Percentiles rank a stretch among this genome's conserved stretches.
These are phyloP conservation scores for Capsicum rhomboideum DNA, from an alignment of 257 asterid species.

Conservation along the genomic window DNA sequence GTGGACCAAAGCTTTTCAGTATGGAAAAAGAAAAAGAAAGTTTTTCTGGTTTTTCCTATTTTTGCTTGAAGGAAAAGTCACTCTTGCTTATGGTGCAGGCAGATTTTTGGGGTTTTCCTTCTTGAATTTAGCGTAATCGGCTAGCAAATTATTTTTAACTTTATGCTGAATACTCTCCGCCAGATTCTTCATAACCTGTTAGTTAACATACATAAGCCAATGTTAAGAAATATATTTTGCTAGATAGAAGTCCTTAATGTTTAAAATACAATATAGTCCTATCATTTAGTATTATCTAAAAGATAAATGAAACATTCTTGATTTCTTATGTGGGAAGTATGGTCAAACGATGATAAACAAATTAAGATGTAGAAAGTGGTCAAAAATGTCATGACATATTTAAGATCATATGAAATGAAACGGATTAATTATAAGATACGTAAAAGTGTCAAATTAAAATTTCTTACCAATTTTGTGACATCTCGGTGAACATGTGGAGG, in stretches of 20 bases:
- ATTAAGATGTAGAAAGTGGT: too few species aligned
- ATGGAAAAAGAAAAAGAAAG: neutral
- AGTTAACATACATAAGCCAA: neutral
- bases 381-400: too few species aligned
- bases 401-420: too few species aligned
- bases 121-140: neutral
- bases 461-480: neutral
- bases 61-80: neutral
- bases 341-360: too few species aligned
- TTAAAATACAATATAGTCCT: too few species aligned
- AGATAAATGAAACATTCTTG: too few species aligned
- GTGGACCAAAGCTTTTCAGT: neutral
- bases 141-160: neutral
- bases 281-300: too few species aligned
- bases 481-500: neutral
- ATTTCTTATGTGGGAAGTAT: too few species aligned
- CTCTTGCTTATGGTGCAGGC: too few species aligned
- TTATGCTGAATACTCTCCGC: neutral
- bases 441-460: neutral
- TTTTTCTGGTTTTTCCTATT: neutral
- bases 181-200: neutral
- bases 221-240: neutral
- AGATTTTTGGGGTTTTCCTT: neutral
- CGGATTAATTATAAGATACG: too few species aligned
- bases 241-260: too few species aligned